Evolutionary conservation across 345 rosid genomes (phyloP).

Genomic region (Rhizophora apiculata): DNA sequence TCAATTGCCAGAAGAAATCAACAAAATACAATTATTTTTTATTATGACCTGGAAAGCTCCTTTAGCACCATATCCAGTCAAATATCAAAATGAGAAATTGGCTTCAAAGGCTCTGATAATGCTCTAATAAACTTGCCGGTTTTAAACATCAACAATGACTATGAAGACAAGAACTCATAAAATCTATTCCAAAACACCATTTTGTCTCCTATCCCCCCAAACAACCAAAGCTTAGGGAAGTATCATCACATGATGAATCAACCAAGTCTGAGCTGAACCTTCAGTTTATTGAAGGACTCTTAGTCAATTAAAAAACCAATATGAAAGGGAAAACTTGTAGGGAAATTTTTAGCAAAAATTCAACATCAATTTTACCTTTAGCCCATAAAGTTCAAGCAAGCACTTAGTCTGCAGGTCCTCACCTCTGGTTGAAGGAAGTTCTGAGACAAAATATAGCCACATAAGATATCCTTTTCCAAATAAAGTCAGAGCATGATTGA

Average conservation of each 20-base stretch:
- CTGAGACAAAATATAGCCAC: constrained; percentile 44
- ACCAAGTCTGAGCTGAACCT: background rate
- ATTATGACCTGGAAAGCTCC: constrained; percentile 16
- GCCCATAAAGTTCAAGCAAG: constrained; percentile 85
- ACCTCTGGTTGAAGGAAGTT: constrained; percentile 84
- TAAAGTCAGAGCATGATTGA: background rate
- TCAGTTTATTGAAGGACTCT: background rate
- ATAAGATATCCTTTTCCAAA: constrained; percentile 12
- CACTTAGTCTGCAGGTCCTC: constrained; percentile 91
- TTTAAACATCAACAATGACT: too few relatives aligned
- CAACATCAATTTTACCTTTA: constrained; percentile 55
- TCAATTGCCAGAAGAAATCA: constrained; percentile 16
- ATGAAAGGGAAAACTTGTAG: background rate
- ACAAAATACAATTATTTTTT: background rate
- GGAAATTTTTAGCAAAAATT: background rate
- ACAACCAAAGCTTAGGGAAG: background rate
- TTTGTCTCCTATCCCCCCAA: background rate
- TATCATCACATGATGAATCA: constrained; percentile 2
- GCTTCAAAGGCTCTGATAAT: background rate
- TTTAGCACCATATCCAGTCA: background rate
- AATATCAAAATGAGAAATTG: constrained; percentile 2
- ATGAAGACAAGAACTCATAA: too few relatives aligned
- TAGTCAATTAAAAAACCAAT: background rate
- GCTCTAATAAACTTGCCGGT: background rate
- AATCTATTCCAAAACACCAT: background rate